Evolutionary conservation across 2,329 filamentous ascomycete genomes (phyloP).

Genomic region (Fusarium sp.): DNA sequence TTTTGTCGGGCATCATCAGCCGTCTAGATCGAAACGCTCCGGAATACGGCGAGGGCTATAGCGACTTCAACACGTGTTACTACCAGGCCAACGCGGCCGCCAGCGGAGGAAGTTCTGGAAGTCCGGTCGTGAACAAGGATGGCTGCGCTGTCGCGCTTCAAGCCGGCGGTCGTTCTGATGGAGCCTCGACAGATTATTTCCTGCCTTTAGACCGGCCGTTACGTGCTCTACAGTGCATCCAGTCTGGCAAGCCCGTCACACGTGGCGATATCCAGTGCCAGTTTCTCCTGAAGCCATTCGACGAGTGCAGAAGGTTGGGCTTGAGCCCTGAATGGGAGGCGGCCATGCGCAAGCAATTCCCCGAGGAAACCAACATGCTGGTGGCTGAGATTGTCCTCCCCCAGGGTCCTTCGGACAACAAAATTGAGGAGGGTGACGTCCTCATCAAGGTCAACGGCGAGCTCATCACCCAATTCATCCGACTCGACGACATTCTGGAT

Average conservation of each 20-base stretch:
- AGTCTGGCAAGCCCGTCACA: constrained; percentile 80
- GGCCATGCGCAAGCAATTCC: constrained; percentile 84
- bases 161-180: constrained; percentile 92
- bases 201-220: constrained; percentile 91
- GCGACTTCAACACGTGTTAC: constrained; percentile 96
- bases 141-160: constrained; percentile 93
- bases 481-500: constrained; percentile 92
- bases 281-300: constrained; percentile 96
- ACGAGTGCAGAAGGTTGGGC: constrained; percentile 93
- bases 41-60: constrained; percentile 97
- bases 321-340: constrained; percentile 89
- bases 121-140: constrained; percentile 96
- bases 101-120: constrained; percentile 97
- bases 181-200: constrained; percentile 98
- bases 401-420: constrained; percentile 86
- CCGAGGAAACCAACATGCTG: constrained; percentile 95
- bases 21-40: constrained; percentile 96
- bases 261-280: constrained; percentile 98
- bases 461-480: constrained; percentile 92
- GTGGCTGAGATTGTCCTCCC: constrained; percentile 96
- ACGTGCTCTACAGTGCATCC: constrained; percentile 88
- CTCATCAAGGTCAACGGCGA: constrained; percentile 94
- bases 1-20: constrained; percentile 96
- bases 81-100: constrained; percentile 98
- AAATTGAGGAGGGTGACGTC: constrained; percentile 95